Conservation (phyloP, 371 early-diverging fungal species). For the Mucor irregularis region DNA sequence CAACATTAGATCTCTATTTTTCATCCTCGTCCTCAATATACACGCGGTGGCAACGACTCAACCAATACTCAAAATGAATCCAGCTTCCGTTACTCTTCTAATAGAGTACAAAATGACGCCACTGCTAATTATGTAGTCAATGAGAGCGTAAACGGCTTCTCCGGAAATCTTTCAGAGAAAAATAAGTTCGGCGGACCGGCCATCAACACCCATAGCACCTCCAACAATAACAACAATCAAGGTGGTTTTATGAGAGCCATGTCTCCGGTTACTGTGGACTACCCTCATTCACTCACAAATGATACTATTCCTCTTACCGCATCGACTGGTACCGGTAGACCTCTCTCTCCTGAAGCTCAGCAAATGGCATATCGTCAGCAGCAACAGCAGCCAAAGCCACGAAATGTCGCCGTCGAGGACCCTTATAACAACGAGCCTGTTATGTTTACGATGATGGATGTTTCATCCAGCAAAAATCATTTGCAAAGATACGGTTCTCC, state of each 20-base stretch:
- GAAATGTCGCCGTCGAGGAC: conserved; percentile 36
- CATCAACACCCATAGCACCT: conserved; percentile 1
- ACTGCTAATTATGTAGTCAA: not conserved
- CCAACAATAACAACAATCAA: not conserved
- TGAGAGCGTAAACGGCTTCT: not conserved
- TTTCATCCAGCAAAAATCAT: not conserved
- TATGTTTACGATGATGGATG: conserved; percentile 42
- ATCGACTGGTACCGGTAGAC: conserved; percentile 16
- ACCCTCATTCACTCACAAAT: conserved; percentile 22
- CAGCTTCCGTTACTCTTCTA: not conserved
- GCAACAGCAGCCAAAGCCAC: not conserved
- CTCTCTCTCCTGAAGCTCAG: conserved; percentile 16
- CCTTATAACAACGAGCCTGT: conserved; percentile 40
- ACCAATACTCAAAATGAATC: conserved; percentile 8
- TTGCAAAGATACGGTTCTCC: not conserved
- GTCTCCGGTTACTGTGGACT: conserved; percentile 37
- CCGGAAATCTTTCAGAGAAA: not conserved
- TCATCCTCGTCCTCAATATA: conserved; percentile 40
- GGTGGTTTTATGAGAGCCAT: conserved; percentile 43
- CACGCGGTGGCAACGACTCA: not conserved
- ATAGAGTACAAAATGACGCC: not conserved
- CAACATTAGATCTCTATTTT: conserved; percentile 38
- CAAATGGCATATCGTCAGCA: not conserved
- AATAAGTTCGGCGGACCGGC: not conserved
- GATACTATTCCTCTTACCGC: conserved; percentile 27